Percentiles rank a stretch among this genome's conserved stretches.
Evolutionary conservation across 1,284 basidiomycete species (phyloP).

Genomic region (Ceratobasidium sp.): DNA sequence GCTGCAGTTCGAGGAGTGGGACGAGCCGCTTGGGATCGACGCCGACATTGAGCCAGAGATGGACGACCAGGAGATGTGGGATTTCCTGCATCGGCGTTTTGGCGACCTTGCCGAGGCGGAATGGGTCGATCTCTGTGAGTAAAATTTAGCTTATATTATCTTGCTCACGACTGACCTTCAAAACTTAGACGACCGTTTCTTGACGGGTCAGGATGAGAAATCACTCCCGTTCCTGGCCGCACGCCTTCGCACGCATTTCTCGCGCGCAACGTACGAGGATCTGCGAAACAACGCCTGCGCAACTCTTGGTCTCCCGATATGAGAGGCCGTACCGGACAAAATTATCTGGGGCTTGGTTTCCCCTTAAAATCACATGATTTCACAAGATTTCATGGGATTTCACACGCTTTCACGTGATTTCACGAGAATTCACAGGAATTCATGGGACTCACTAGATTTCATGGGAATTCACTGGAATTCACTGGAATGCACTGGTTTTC

Average conservation of each 20-base stretch:
- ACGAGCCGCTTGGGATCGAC: neutral
- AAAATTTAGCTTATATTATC: neutral
- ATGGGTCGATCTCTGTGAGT: conserved; percentile 27
- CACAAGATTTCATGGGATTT: too few relatives aligned
- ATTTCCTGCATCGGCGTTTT: neutral
- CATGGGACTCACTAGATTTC: too few relatives aligned
- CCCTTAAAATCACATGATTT: too few relatives aligned
- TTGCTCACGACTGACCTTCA: neutral
- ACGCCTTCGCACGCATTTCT: conserved; percentile 21
- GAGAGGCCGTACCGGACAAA: too few relatives aligned
- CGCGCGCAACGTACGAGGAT: conserved; percentile 10
- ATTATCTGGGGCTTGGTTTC: too few relatives aligned
- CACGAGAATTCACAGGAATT: too few relatives aligned
- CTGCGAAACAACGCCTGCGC: too few relatives aligned
- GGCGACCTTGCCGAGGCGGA: conserved; percentile 14
- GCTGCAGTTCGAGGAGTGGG: neutral
- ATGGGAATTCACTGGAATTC: too few relatives aligned
- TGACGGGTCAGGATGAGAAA: neutral
- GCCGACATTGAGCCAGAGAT: neutral
- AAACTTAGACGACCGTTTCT: neutral
- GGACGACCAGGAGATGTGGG: conserved; percentile 6
- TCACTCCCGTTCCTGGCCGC: neutral
- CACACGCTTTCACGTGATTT: too few relatives aligned
- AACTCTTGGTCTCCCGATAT: too few relatives aligned
- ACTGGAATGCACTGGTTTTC: too few relatives aligned